A percentile compares a stretch with the other conserved stretches of the same genome.
These are phyloP conservation scores for Daldinia caldariorum DNA, from an alignment of 495 filamentous ascomycete species.

Conservation along the genomic window DNA sequence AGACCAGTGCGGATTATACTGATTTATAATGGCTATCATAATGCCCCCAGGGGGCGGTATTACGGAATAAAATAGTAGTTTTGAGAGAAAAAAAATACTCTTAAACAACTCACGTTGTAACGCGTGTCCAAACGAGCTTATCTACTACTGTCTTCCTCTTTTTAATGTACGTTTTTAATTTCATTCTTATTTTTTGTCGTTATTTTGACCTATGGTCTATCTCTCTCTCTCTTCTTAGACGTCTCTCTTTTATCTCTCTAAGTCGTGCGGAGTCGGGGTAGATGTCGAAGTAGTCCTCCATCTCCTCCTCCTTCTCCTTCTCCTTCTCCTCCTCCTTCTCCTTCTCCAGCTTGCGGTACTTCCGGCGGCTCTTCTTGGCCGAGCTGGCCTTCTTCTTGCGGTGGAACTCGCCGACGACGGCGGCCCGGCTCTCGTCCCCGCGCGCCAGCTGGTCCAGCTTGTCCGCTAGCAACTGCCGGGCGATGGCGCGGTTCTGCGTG, in stretches of 20 bases:
- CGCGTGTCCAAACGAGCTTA: no score
- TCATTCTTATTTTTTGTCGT: no score
- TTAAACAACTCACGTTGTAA: no score
- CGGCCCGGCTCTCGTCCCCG: slow-evolving; percentile 56
- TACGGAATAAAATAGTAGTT: background rate
- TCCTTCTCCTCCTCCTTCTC: slow-evolving; percentile 38
- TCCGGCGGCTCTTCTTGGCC: slow-evolving; percentile 60
- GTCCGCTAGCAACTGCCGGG: slow-evolving; percentile 78
- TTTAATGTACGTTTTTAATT: background rate
- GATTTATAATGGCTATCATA: no score
- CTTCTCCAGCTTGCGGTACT: slow-evolving; percentile 60
- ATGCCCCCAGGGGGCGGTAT: background rate
- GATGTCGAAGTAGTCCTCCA: no score
- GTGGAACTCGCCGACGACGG: slow-evolving; percentile 54
- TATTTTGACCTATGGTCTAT: background rate
- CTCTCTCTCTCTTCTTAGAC: no score
- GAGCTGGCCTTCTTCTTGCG: slow-evolving; percentile 59
- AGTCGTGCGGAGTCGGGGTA: no score
- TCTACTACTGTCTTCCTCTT: no score
- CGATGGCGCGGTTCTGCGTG: slow-evolving; percentile 88
- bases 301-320: no score
- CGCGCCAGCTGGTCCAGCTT: slow-evolving; percentile 73
- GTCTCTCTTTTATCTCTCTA: no score
- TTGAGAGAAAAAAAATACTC: no score
- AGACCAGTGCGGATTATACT: background rate